Evolutionary conservation across 768 basidiomycete species (phyloP).

Genomic region (Lactarius psammicola): DNA sequence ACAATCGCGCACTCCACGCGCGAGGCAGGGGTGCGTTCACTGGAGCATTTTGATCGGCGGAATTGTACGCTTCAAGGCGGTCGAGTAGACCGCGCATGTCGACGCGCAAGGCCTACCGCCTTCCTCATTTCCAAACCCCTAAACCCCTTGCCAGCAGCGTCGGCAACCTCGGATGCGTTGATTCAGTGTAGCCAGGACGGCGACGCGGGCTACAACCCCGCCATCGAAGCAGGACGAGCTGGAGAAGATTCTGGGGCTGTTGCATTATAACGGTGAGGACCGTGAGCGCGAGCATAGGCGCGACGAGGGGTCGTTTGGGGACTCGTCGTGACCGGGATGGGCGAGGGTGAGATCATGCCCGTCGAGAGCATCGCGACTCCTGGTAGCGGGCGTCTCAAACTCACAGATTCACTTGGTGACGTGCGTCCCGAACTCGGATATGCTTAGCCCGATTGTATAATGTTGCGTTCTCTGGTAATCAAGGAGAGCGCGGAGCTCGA

Average conservation of each 20-base stretch:
- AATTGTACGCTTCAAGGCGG: conserved; percentile 84
- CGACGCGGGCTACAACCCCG: conserved; percentile 45
- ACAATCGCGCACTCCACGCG: conserved; percentile 86
- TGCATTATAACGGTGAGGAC: conserved; percentile 76
- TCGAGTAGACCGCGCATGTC: conserved; percentile 76
- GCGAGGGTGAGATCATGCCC: too few species aligned
- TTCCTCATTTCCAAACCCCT: conserved; percentile 21
- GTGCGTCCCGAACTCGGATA: too few species aligned
- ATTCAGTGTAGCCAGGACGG: background rate
- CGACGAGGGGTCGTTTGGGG: conserved; percentile 84
- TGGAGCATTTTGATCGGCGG: conserved; percentile 84
- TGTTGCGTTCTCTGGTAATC: conserved; percentile 55
- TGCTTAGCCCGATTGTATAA: conserved; percentile 60
- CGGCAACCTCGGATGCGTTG: background rate
- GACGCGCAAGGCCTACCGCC: conserved; percentile 38
- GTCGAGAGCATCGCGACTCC: too few species aligned
- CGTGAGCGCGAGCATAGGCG: too few species aligned
- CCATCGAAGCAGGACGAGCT: conserved; percentile 66
- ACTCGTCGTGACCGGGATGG: too few species aligned
- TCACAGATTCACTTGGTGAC: too few species aligned
- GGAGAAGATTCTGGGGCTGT: conserved; percentile 78
- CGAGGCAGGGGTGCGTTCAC: conserved; percentile 81
- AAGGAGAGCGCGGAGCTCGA: conserved; percentile 90
- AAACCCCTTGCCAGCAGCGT: background rate
- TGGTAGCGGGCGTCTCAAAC: too few species aligned